phyloP scores from a whole-genome alignment of 2,329 filamentous ascomycete genomes.

The Fusarium albidum region DNA sequence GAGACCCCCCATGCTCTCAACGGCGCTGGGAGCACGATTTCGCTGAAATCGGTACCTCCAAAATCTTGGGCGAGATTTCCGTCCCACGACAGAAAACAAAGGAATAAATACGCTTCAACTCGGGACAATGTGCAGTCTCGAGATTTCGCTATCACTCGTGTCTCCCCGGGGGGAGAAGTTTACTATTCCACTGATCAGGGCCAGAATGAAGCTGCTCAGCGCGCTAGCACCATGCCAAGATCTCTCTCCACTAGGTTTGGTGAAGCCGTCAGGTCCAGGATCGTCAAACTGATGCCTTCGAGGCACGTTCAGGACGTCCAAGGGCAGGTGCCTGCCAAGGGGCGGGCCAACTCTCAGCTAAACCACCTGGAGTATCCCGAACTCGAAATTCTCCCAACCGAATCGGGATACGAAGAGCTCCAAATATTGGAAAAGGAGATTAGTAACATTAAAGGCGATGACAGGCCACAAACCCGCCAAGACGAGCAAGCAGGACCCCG shows the following conservation, averaged over 20 bases:
- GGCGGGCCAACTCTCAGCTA: slow-evolving; percentile 1
- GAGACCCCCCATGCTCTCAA: neutral
- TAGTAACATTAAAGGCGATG: slow-evolving; percentile 23
- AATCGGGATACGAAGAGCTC: slow-evolving; percentile 33
- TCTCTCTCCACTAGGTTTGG: slow-evolving; percentile 44
- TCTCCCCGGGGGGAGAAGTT: slow-evolving; percentile 29
- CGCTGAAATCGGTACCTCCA: slow-evolving; percentile 30
- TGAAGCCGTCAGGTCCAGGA: slow-evolving; percentile 36
- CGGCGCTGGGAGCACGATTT: neutral
- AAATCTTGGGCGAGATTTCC: slow-evolving; percentile 47
- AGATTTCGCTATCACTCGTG: slow-evolving; percentile 42
- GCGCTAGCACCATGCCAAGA: slow-evolving; percentile 19
- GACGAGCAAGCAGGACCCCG: slow-evolving; percentile 5
- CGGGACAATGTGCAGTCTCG: slow-evolving; percentile 38
- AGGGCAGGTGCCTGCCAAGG: neutral
- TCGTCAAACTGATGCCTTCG: slow-evolving; percentile 17
- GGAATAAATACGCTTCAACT: slow-evolving; percentile 34
- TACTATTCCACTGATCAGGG: slow-evolving; percentile 40
- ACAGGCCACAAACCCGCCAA: neutral
- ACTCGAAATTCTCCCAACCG: slow-evolving; percentile 34
- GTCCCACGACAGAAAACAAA: slow-evolving; percentile 42
- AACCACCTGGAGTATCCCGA: slow-evolving; percentile 35
- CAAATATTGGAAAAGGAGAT: slow-evolving; percentile 33
- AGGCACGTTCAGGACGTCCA: slow-evolving; percentile 2
- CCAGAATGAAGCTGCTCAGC: neutral